Evolutionary conservation across 140 eudicot genomes (phyloP), one percentile per base, ranked within the genome.

Genomic region (Stevia rebaudiana): DNA sequence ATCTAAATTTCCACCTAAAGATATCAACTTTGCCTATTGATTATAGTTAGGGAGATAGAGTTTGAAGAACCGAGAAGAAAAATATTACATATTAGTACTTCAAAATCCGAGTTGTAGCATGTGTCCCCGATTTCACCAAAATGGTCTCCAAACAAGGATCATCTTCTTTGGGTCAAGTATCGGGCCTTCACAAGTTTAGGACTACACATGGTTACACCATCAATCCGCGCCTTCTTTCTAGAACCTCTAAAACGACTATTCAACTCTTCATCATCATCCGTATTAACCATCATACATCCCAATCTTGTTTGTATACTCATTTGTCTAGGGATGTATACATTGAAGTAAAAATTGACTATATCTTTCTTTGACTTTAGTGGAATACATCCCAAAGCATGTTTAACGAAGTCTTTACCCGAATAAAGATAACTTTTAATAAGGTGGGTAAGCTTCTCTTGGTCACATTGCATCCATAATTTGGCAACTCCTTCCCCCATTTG

Each of bases 401-500:
- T 67, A 60, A 79, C 11, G 41, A 85, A 81, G 17, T 70, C 78
- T 53, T 62, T 47, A 69, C 75, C 75, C 37, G 83, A 79, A 24
- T 47, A 25, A 3, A 75, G 74, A 30, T 62, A 58, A 33, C 4
- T 58, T 49, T 57, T 78, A 42, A 81, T 73, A 41, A 81, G 69
- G 13, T 24, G 11, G 7, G 81, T 75, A 56, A 81, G 80, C 40
- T 43, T 76, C 48, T 65, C 78, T 73, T 78, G 74, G 36, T 83
- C 84, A 41, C 71, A 69, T 30, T 47, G 73, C 46, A 59, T 76
- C 91, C 95, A 86, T 31, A 72, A 33, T 76, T 64, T 74, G 24
- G 83, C 74, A 53, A 79, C 82, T 9, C 61, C 70, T 30, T 83
- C 88, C 49, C 95, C 95, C 95, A 86, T 86, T 69, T 66, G 71